A percentile compares a stretch with the other conserved stretches of the same genome.
phyloP scores from a whole-genome alignment of 2,329 filamentous ascomycete genomes.

The Daldinia sp. region DNA sequence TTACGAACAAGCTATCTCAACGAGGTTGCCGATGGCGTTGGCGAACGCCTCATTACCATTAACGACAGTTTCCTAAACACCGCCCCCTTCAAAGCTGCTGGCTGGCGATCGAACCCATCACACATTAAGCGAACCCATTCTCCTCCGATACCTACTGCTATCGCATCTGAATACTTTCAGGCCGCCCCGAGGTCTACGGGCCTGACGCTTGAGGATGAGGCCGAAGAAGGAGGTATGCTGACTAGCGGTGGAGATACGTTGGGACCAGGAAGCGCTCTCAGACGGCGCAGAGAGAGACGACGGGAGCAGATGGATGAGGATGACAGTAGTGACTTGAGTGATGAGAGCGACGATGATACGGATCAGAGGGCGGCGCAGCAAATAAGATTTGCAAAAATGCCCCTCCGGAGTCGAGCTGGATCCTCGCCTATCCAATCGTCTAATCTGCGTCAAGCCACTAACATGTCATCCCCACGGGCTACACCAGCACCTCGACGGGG shows the following conservation, averaged over 20 bases:
- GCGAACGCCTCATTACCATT: constrained; percentile 84
- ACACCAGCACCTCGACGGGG: constrained; percentile 67
- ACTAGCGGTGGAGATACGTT: constrained; percentile 77
- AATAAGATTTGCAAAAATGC: constrained; percentile 97
- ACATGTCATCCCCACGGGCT: constrained; percentile 62
- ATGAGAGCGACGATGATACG: constrained; percentile 84
- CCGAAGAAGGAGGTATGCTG: constrained; percentile 79
- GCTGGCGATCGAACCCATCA: constrained; percentile 79
- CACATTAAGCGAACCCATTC: constrained; percentile 87
- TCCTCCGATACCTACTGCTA: constrained; percentile 84
- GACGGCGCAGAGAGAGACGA: constrained; percentile 70
- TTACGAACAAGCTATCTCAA: constrained; percentile 83
- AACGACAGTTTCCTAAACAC: constrained; percentile 84
- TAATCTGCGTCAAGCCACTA: constrained; percentile 67
- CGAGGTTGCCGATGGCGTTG: constrained; percentile 84
- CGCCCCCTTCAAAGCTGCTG: constrained; percentile 83
- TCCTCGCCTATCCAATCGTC: constrained; percentile 86
- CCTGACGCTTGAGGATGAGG: constrained; percentile 75
- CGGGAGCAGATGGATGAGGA: constrained; percentile 85
- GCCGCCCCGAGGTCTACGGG: constrained; percentile 71
- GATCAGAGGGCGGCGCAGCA: constrained; percentile 83
- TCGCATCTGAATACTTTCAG: constrained; percentile 87
- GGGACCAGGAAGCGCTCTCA: constrained; percentile 74
- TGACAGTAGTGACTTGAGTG: constrained; percentile 86
- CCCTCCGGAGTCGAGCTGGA: constrained; percentile 84